Conservation (phyloP, 345 rosid genomes). For the Psidium guajava region DNA sequence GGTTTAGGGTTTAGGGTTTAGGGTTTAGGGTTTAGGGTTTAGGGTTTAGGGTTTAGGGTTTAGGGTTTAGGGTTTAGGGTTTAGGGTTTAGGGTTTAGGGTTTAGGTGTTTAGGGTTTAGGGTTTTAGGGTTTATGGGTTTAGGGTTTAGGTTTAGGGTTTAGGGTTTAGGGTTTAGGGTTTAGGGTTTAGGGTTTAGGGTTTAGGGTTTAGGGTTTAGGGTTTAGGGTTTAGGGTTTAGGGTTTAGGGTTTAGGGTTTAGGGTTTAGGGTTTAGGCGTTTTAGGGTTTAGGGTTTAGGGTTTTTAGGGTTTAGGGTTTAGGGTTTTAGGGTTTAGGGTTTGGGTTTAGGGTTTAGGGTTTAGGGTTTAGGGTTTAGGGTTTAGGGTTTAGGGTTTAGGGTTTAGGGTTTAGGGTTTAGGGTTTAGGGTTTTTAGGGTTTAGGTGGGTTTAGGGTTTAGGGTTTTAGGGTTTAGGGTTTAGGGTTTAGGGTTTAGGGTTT, state of each 20-base stretch:
- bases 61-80: not conserved
- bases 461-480: too few relatives aligned
- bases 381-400: not conserved
- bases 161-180: too few relatives aligned
- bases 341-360: not conserved
- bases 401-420: not conserved
- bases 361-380: not conserved
- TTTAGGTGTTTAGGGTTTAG: not conserved
- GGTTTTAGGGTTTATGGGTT: too few relatives aligned
- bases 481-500: not conserved
- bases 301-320: not conserved
- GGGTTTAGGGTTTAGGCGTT: too few relatives aligned
- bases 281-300: too few relatives aligned
- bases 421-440: too few relatives aligned
- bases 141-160: too few relatives aligned
- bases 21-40: not conserved
- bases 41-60: not conserved
- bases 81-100: not conserved
- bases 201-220: too few relatives aligned
- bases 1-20: not conserved
- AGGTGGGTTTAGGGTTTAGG: too few relatives aligned
- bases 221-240: too few relatives aligned
- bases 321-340: not conserved
- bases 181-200: too few relatives aligned
- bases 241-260: too few relatives aligned